A percentile compares a stretch with the other conserved stretches of the same genome.
phyloP scores from a whole-genome alignment of 192 early-diverging fungal genomes.

The Paraglomus brasilianum region DNA sequence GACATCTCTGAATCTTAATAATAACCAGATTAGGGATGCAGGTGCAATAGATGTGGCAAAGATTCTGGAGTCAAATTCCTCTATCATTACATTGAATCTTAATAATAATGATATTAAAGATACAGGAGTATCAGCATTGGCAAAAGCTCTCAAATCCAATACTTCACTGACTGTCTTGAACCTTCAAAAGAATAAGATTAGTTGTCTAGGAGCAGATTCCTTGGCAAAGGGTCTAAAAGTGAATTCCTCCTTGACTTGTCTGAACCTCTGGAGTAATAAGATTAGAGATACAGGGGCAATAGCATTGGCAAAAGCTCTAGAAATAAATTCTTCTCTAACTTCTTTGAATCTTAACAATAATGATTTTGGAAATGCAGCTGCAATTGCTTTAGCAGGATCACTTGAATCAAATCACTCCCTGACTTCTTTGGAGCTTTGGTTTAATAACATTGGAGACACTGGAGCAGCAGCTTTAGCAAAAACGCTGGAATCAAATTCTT shows the following conservation, averaged over 20 bases:
- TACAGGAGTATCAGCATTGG: no score
- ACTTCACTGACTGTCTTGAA: no score
- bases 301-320: background rate
- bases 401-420: conserved; percentile 1
- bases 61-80: conserved; percentile 9
- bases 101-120: background rate
- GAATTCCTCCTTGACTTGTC: background rate
- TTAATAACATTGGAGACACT: background rate
- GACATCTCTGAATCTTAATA: conserved; percentile 3
- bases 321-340: conserved; percentile 6
- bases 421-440: background rate
- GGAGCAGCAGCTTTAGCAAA: background rate
- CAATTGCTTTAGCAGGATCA: background rate
- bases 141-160: no score
- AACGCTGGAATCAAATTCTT: background rate
- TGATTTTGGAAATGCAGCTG: background rate
- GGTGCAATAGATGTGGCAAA: background rate
- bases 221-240: background rate
- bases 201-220: background rate
- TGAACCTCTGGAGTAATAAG: conserved; percentile 5
- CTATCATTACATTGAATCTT: background rate
- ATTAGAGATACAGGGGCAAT: background rate
- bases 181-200: no score
- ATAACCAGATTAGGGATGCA: background rate
- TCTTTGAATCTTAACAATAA: background rate